Evolutionary conservation across 2,329 filamentous ascomycete species (phyloP), one percentile per base, ranked within the genome.

Genomic region (Penicillium nordicum): DNA sequence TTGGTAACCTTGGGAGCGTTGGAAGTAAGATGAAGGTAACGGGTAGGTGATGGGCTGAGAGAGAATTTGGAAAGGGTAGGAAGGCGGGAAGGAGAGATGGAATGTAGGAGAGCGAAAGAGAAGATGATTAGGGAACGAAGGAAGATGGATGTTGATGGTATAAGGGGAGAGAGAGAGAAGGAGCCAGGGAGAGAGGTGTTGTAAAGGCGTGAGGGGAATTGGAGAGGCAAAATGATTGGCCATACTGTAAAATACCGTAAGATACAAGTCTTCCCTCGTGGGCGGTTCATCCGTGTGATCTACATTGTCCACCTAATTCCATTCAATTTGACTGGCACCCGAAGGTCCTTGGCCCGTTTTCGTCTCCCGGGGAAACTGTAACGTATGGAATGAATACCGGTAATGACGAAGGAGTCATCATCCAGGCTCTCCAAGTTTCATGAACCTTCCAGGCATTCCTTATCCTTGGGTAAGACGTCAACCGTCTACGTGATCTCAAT

Each of bases 371-470:
- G 41, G 14, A 42, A 42, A 52, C 29, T 40, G 18, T 53, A 29
- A 42, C 12, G 54, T 57, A 53, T 29, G 16, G 43, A 57, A 53
- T 32, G 12, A 36, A 41, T 56, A 51, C 41, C 44, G 46, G 55
- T 59, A 64, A 55, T 59, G 52, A 43, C 41, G 58, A 32, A 12
- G 4, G 18, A 21, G 14, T 29, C 38, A 50, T 50, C 63, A 36
- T 51, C 48, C 34, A 51, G 32, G 27, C 42, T 55, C 58, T 53
- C 46, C 53, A 41, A 63, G 54, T 53, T 64, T 65, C 64, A 63
- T 65, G 64, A 66, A 67, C 57, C 63, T 66, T 67, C 65, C 56
- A 67, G 62, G 62, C 65, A 65, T 66, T 66, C 65, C 63, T 62
- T 55, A 60, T 55, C 57, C 61, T 56, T 57, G 52, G 53, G 59